These are phyloP conservation scores for Xylaria sp. DNA, from an alignment of 2,329 filamentous ascomycete genomes.

Conservation along the genomic window DNA sequence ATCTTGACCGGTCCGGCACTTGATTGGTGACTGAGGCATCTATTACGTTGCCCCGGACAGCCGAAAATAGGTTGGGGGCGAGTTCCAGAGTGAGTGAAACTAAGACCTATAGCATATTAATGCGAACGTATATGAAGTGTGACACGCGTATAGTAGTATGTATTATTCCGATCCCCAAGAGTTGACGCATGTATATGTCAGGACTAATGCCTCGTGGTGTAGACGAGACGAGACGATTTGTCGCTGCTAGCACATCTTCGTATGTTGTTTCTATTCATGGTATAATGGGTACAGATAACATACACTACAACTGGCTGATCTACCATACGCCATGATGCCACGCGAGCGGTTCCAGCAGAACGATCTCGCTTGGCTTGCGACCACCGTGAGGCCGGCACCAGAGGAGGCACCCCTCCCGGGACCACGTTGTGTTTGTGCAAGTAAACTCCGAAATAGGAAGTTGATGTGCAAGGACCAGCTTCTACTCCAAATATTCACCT, in stretches of 20 bases:
- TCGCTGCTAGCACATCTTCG: background rate
- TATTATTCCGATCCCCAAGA: background rate
- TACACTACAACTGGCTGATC: slow-evolving; percentile 14
- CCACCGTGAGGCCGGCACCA: slow-evolving; percentile 2
- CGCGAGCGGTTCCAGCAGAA: slow-evolving; percentile 17
- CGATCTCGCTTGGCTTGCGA: slow-evolving; percentile 25
- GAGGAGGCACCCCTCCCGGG: slow-evolving; percentile 8
- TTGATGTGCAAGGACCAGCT: slow-evolving; percentile 9
- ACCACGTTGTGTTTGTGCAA: slow-evolving; percentile 30
- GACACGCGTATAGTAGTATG: background rate
- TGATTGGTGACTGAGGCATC: slow-evolving; percentile 5
- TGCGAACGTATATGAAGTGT: slow-evolving; percentile 1
- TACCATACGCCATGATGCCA: slow-evolving; percentile 30
- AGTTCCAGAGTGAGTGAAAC: slow-evolving; percentile 25
- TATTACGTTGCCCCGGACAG: slow-evolving; percentile 17
- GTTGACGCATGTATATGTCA: background rate
- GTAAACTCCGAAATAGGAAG: slow-evolving; percentile 30
- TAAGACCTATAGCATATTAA: slow-evolving; percentile 1
- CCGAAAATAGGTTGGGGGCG: slow-evolving; percentile 35
- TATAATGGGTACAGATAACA: background rate
- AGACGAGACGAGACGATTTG: slow-evolving; percentile 2
- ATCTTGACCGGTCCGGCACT: background rate
- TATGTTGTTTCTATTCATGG: slow-evolving; percentile 14
- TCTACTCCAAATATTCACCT: slow-evolving; percentile 8
- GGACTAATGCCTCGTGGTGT: background rate